These are phyloP conservation scores for Lavandula angustifolia DNA, from an alignment of 257 asterid genomes.

Conservation along the genomic window DNA sequence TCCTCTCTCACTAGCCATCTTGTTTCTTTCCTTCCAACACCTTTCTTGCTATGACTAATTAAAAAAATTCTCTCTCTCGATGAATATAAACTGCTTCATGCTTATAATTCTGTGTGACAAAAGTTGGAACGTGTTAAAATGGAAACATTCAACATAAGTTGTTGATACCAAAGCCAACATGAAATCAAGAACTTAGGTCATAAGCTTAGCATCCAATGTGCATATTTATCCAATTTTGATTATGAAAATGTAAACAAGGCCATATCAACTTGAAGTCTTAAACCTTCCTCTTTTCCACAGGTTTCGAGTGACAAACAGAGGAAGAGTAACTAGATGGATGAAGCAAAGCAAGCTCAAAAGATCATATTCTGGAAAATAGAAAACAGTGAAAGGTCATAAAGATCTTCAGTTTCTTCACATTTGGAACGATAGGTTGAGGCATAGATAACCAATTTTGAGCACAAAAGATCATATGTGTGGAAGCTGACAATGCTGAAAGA, in stretches of 20 bases:
- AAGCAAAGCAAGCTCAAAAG: neutral
- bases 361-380: neutral
- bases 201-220: conserved; percentile 5
- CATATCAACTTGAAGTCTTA: too few species aligned
- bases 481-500: too few species aligned
- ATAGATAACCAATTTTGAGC: too few species aligned
- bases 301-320: neutral
- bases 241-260: neutral
- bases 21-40: conserved; percentile 17
- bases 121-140: neutral
- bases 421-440: too few species aligned
- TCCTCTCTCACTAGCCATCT: conserved; percentile 61
- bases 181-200: conserved; percentile 9
- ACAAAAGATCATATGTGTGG: too few species aligned
- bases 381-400: neutral
- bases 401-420: neutral
- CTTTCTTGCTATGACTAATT: conserved; percentile 21
- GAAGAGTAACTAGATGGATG: neutral
- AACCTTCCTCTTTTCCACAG: too few species aligned
- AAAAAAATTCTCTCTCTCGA: neutral
- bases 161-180: neutral
- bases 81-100: neutral
- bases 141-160: neutral
- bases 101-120: neutral
- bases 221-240: conserved; percentile 1